Conservation (phyloP, 1,139 yeast genomes). For the Nakaseomyces nivariensis region DNA sequence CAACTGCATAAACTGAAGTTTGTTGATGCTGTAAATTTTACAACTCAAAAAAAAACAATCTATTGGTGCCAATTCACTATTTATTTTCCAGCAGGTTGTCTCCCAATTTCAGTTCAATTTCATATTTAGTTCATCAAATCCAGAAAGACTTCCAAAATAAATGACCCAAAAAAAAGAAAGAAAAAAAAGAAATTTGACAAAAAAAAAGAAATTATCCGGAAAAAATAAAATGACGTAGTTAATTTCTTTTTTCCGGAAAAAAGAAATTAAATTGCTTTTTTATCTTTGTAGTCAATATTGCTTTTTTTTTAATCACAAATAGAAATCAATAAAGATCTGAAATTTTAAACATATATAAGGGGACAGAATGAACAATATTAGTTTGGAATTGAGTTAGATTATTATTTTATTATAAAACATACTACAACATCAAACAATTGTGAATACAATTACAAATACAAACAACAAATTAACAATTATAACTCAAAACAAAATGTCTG, state of each 20-base stretch:
- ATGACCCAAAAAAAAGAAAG: not conserved
- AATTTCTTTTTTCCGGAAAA: not conserved
- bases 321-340: not conserved
- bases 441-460: not conserved
- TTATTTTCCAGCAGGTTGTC: no score
- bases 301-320: not conserved
- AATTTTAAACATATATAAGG: not conserved
- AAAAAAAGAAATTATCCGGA: not conserved
- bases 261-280: not conserved
- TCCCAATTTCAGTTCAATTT: no score
- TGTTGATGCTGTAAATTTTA: no score
- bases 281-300: not conserved
- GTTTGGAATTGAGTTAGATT: no score
- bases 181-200: not conserved
- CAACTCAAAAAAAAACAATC: no score
- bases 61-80: no score
- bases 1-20: no score
- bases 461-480: not conserved
- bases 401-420: no score
- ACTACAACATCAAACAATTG: not conserved
- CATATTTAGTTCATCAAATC: no score
- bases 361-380: not conserved
- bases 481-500: constrained; percentile 18
- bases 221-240: not conserved
- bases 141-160: not conserved